Conservation (phyloP, 148 eudicot genomes). For the Vaccinium macrocarpon region DNA sequence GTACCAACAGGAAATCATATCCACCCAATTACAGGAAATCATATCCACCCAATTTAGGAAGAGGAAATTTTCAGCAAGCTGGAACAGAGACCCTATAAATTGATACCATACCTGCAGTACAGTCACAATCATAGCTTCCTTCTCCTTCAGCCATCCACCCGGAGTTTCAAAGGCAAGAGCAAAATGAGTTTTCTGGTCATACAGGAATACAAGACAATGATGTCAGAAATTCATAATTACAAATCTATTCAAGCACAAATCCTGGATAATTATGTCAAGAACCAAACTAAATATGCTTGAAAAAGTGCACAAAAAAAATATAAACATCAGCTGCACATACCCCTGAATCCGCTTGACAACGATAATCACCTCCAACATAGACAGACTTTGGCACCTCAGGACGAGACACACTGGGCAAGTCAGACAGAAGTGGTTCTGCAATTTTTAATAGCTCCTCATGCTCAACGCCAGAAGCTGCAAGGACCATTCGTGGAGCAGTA, state of each 20-base stretch:
- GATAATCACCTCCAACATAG: slow-evolving; percentile 85
- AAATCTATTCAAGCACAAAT: not conserved
- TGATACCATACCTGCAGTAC: slow-evolving; percentile 68
- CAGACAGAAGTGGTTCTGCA: slow-evolving; percentile 86
- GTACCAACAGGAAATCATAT: not conserved
- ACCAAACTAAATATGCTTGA: not conserved
- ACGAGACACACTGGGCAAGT: slow-evolving; percentile 44
- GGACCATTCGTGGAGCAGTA: slow-evolving; percentile 87
- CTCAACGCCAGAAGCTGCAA: slow-evolving; percentile 95
- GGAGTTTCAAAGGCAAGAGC: slow-evolving; percentile 93
- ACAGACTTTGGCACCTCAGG: slow-evolving; percentile 59
- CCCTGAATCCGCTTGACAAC: slow-evolving; percentile 74
- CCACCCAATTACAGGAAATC: not conserved
- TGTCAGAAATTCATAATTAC: not conserved
- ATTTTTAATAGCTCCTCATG: slow-evolving; percentile 70
- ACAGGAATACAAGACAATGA: slow-evolving; percentile 14
- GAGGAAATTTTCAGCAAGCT: slow-evolving; percentile 9
- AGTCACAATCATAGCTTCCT: slow-evolving; percentile 69
- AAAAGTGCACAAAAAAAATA: not conserved
- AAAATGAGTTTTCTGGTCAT: slow-evolving; percentile 62
- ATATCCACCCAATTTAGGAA: not conserved
- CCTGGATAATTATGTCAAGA: not conserved
- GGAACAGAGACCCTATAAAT: not conserved
- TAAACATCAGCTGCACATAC: slow-evolving; percentile 33
- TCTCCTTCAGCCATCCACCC: slow-evolving; percentile 79